Percentiles rank a stretch among this genome's conserved stretches.
Evolutionary conservation across 1,139 yeast genomes (phyloP).

Genomic region (Candida tropicalis): DNA sequence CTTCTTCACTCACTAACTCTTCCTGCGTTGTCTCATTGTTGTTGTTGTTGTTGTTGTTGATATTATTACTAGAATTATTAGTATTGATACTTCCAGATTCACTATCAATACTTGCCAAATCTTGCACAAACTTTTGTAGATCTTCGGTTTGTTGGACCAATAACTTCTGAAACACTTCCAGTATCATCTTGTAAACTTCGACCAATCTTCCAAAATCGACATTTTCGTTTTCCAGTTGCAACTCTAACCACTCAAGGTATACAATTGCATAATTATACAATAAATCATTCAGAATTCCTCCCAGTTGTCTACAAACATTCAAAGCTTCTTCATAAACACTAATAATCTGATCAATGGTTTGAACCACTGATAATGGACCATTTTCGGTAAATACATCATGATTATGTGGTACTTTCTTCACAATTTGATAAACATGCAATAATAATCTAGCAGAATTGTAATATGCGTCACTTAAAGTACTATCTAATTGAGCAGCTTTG

Average conservation of each 20-base stretch:
- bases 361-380: constrained; percentile 20
- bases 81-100: background rate
- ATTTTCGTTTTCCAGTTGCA: constrained; percentile 22
- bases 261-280: constrained; percentile 50
- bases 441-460: constrained; percentile 53
- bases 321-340: constrained; percentile 43
- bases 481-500: constrained; percentile 26
- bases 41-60: constrained; percentile 10
- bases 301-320: constrained; percentile 15
- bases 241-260: constrained; percentile 50
- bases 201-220: constrained; percentile 19
- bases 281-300: constrained; percentile 37
- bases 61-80: constrained; percentile 4
- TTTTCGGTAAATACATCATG: constrained; percentile 26
- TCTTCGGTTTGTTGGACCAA: constrained; percentile 27
- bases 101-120: constrained; percentile 21
- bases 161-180: constrained; percentile 20
- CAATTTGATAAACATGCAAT: constrained; percentile 45
- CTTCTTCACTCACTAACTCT: constrained; percentile 29
- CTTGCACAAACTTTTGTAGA: constrained; percentile 30
- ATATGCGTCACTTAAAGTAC: constrained; percentile 35
- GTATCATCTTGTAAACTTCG: constrained; percentile 22
- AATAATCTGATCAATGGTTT: constrained; percentile 35
- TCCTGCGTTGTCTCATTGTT: constrained; percentile 19
- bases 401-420: constrained; percentile 4